Evolutionary conservation across 2,329 filamentous ascomycete genomes (phyloP).

Genomic region (Paracoccidioides lutzii): DNA sequence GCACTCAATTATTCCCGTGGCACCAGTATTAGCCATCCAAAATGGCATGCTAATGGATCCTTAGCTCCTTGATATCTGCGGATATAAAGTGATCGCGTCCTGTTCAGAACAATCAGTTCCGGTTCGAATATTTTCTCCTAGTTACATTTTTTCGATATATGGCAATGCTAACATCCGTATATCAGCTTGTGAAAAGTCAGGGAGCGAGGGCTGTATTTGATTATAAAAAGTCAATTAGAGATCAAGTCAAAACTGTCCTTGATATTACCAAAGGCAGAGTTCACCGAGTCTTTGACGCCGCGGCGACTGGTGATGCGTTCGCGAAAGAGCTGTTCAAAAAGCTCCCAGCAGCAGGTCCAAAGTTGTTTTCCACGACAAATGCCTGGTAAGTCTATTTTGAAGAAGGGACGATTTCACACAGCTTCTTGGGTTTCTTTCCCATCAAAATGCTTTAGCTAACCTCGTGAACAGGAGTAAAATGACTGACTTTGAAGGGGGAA

Average conservation of each 20-base stretch:
- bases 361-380: constrained; percentile 17
- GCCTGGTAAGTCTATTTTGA: constrained; percentile 2
- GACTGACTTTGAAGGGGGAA: constrained; percentile 14
- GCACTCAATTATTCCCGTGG: neutral
- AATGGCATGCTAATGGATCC: neutral
- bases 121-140: constrained; percentile 8
- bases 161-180: neutral
- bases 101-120: constrained; percentile 19
- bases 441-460: neutral
- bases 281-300: constrained; percentile 20
- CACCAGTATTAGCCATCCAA: neutral
- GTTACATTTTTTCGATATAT: neutral
- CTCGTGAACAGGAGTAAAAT: constrained; percentile 7
- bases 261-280: constrained; percentile 17
- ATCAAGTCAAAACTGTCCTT: constrained; percentile 18
- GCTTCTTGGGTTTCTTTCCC: neutral
- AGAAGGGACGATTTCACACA: neutral
- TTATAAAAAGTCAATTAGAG: constrained; percentile 18
- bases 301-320: constrained; percentile 18
- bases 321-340: constrained; percentile 16
- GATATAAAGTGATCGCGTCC: constrained; percentile 22
- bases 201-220: constrained; percentile 19
- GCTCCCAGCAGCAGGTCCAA: constrained; percentile 8
- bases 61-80: constrained; percentile 17
- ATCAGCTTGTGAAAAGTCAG: constrained; percentile 17